Conservation (phyloP, 352 stramenopile genomes). For the Phytophthora gonapodyides region DNA sequence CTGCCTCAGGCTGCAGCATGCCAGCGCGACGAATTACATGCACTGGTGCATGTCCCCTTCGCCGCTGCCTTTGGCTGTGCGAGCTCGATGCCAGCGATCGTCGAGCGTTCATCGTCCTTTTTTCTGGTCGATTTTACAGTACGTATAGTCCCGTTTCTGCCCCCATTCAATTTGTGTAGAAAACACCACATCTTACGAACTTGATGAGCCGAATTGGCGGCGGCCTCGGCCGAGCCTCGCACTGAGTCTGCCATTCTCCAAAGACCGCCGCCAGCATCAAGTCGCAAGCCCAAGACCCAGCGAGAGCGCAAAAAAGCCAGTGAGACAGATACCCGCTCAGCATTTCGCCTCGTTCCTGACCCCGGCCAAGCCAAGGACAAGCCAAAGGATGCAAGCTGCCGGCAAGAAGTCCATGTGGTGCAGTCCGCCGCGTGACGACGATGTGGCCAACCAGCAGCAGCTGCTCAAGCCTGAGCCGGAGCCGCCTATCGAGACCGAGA, state of each 20-base stretch:
- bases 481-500: constrained; percentile 20
- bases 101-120: constrained; percentile 7
- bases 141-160: constrained; percentile 2
- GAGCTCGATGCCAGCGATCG: constrained; percentile 1
- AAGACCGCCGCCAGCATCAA: constrained; percentile 28
- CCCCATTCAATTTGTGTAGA: constrained; percentile 27
- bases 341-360: constrained; percentile 2
- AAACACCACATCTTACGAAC: no score
- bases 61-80: neutral
- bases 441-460: constrained; percentile 8
- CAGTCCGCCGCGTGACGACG: constrained; percentile 18
- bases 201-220: no score
- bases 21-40: neutral
- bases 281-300: constrained; percentile 16
- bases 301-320: constrained; percentile 22
- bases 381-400: constrained; percentile 10
- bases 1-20: neutral
- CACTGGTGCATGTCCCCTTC: neutral
- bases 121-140: neutral
- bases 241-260: constrained; percentile 32
- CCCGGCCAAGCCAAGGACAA: neutral
- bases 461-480: constrained; percentile 25
- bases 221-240: no score
- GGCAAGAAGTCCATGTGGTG: constrained; percentile 35
- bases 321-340: neutral